Conservation (phyloP, 78 protist species). For the Dictyostelium intermedium region DNA sequence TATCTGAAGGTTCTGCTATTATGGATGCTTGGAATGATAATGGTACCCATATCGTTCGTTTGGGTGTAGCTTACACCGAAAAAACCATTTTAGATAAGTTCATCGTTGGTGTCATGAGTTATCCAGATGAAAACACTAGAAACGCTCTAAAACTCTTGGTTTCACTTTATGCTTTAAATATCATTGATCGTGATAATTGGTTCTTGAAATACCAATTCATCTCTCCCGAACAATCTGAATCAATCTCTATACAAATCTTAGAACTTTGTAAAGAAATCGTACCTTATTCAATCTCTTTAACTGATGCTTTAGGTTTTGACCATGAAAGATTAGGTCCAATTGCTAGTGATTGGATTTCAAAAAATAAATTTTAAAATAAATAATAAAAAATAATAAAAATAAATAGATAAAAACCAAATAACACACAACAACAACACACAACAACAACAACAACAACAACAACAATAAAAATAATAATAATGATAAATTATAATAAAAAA, state of each 20-base stretch:
- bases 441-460: too few species aligned
- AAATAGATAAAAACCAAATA: too few species aligned
- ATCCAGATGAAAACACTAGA: constrained; percentile 17
- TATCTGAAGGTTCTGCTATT: constrained; percentile 44
- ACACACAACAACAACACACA: too few species aligned
- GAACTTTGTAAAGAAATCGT: constrained; percentile 53
- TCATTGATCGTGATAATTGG: constrained; percentile 60
- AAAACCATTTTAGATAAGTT: constrained; percentile 5
- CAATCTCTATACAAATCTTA: neutral
- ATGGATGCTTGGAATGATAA: constrained; percentile 77
- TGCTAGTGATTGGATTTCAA: constrained; percentile 57
- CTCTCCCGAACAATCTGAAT: constrained; percentile 58
- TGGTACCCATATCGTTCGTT: neutral
- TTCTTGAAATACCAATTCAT: constrained; percentile 44
- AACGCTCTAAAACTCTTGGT: constrained; percentile 22
- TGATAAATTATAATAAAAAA: too few species aligned
- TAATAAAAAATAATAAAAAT: neutral
- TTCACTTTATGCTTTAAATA: neutral
- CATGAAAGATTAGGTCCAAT: constrained; percentile 12
- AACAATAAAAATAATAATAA: too few species aligned
- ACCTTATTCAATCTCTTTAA: constrained; percentile 24
- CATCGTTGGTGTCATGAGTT: neutral
- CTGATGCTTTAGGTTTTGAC: constrained; percentile 64
- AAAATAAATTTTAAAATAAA: constrained; percentile 46
- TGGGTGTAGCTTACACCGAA: constrained; percentile 47